Evolutionary conservation across 768 basidiomycete genomes (phyloP), one percentile per base, ranked within the genome.

Genomic region (Suillus paluster): DNA sequence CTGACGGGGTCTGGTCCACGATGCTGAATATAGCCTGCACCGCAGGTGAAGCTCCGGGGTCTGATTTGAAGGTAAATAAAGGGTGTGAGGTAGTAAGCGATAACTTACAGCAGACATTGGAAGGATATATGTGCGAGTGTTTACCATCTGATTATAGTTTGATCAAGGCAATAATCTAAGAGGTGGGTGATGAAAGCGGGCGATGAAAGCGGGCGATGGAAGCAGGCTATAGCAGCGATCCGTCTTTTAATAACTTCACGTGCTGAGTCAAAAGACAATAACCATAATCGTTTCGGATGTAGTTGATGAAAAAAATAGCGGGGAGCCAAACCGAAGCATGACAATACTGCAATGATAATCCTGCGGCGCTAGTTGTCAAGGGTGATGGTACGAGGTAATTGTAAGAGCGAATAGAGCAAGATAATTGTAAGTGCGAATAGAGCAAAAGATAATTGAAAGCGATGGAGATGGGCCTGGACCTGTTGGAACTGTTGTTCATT

Each of bases 11-110:
- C 11, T 30, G 21, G 39, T 38, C 54, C 54, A 57, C 8, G 10
- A n/a, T 30, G 39, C 39, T 0, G 60, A 64, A 23, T 64, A 64
- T 8, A 64, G 8, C n/a, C 60, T 9, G 36, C 48, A 64, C 46
- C 2, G 42, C 30, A 45, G 50, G 63, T 44, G 48, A 49, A 63
- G 41, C 11, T 59, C 58, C 4, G n/a, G 27, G 10, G 58, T 30
- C 58, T 59, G 39, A 44, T 45, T 21, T 45, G 21, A 45, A 12
- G 3, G 21, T 14, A 45, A 45, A 45, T 45, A 11, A 45, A 45
- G 45, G 21, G 42, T 30, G 30, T 30, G 30, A 30, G n/a, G 5
- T 2, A 23, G 45, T 21, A 12, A 23, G 45, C 21, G 1, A 7
- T 45, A 23, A 5, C 45, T 14, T 23, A 45, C 5, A 3, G 45